Base-by-base conservation (phyloP, 108 stramenopile species). In the Fragilaria crotonensis region DNA sequence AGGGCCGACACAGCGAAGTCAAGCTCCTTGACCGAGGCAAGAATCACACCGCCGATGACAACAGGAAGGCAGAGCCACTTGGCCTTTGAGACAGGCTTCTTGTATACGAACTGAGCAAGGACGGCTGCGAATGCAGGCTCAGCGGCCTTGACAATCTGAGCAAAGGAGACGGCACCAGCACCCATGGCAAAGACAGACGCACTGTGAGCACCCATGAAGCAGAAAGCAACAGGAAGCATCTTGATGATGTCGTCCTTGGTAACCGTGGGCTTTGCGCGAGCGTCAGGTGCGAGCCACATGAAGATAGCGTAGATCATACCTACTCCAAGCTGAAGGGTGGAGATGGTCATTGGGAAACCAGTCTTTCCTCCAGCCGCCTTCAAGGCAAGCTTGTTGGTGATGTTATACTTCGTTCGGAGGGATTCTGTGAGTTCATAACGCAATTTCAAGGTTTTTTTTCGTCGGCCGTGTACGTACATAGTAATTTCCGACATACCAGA, bases 401-500 rank as follows among this genome's bases (percentile, higher is more conserved):
- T 83, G 75, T 88, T 84, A 74, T 87, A 83, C 60, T 72, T 33
- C 32, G 20, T 21, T 22, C 52, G 44, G 11, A 27, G 14, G 53
- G 23, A 44, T 41, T 11, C 7, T 41, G 7, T 11, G 36, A 41
- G 11, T 41, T 41, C 36, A 41, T 11, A 11, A 11, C 36, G 14
- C 36, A n/a, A n/a, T n/a, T n/a, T n/a, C n/a, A 11, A 14, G 36
- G 36, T 41, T 41, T 14, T 41, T 14, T 41, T 41, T 41, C 14
- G 7, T 41, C 36, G 36, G 4, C 30, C 2, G 44, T 30, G 29
- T 27, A 76, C 77, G 73, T 54, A 76, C 78, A 54, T 84, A 91
- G 76, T 93, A 93, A 72, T 95, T 95, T 50, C 95, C 95, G 20
- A 95, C 74, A 73, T 95, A 95, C 95, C 95, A 95, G 22, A 93